Percentiles rank a stretch among this genome's conserved stretches.
Conservation (phyloP, 1,284 basidiomycete species). For the Irpex lacteus region DNA sequence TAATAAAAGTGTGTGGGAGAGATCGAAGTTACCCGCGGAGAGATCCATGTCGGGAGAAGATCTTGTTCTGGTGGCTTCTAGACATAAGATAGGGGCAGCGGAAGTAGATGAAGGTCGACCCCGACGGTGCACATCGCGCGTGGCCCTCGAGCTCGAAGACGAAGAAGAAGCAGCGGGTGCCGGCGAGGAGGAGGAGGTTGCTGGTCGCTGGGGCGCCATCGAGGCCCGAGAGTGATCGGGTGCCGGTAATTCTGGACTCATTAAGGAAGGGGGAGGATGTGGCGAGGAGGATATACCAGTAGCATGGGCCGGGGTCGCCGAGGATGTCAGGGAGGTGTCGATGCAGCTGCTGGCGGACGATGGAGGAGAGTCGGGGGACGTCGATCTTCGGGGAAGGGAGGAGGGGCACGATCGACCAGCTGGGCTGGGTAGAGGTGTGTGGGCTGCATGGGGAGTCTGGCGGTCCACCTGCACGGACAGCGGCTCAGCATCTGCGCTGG, state of each 20-base stretch:
- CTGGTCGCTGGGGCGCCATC: not conserved
- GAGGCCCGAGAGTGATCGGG: not conserved
- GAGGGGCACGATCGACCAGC: not conserved
- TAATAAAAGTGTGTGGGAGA: no score
- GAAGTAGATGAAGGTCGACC: not conserved
- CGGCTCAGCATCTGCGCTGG: no score
- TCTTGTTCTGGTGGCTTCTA: no score
- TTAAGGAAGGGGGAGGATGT: no score
- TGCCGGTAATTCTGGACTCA: no score
- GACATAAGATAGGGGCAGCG: not conserved
- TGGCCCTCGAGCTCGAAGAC: not conserved
- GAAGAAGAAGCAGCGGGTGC: not conserved
- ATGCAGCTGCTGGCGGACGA: no score
- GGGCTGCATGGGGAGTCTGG: not conserved
- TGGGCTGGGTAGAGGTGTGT: not conserved
- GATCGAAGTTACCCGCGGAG: no score
- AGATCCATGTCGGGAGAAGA: no score
- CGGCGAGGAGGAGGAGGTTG: not conserved
- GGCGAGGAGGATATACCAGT: not conserved
- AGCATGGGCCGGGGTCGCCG: no score
- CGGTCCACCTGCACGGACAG: no score
- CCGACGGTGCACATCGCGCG: not conserved
- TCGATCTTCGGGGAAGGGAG: not conserved
- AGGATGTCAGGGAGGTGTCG: no score
- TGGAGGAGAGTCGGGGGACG: no score